Conservation (phyloP, 1,284 basidiomycete species). For the Puccinia novopanici region DNA sequence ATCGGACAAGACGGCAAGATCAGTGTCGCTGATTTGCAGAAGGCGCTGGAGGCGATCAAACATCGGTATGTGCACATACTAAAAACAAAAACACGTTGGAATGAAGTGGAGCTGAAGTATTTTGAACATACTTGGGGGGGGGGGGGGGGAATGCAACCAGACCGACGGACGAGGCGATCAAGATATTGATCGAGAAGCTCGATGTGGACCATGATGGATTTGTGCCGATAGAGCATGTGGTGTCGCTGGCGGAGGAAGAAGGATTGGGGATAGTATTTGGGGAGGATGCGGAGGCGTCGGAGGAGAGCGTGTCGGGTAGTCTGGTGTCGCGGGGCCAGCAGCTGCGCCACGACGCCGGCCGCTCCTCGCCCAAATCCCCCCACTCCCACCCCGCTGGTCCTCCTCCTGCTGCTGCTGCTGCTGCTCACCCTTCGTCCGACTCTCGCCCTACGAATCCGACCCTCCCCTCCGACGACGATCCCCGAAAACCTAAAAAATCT, state of each 20-base stretch:
- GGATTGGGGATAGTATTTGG: constrained; percentile 57
- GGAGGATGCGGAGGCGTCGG: not conserved
- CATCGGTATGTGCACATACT: constrained; percentile 63
- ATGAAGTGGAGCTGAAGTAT: not conserved
- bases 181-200: constrained; percentile 85
- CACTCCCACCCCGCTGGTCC: not conserved
- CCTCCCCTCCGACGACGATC: not conserved
- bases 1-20: constrained; percentile 89
- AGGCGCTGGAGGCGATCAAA: constrained; percentile 88
- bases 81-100: not conserved
- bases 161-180: constrained; percentile 86
- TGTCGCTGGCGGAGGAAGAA: constrained; percentile 60
- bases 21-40: constrained; percentile 82
- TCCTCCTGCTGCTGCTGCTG: not conserved
- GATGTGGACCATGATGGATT: constrained; percentile 95
- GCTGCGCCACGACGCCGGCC: constrained; percentile 16
- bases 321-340: constrained; percentile 54
- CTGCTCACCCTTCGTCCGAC: not conserved
- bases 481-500: constrained; percentile 51
- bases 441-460: not conserved
- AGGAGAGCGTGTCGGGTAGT: constrained; percentile 52
- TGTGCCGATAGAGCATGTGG: constrained; percentile 64
- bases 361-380: not conserved
- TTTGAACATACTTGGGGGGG: not conserved
- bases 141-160: constrained; percentile 56